phyloP scores from a whole-genome alignment of 352 stramenopile species.

The Globisporangium apiculatum region DNA sequence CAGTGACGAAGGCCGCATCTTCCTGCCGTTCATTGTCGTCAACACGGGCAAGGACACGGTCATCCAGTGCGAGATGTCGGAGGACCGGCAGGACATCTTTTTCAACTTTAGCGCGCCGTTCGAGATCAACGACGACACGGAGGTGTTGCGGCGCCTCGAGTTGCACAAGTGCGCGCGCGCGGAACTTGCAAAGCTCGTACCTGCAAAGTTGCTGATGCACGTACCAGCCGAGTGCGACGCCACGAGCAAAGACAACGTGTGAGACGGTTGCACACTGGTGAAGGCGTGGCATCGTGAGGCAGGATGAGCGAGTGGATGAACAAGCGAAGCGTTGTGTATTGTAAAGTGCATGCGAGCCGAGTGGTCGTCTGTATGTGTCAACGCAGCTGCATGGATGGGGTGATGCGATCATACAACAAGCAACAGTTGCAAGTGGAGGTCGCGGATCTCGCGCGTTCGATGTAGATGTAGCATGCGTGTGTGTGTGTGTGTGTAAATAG shows the following conservation, averaged over 20 bases:
- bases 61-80: conserved; percentile 96
- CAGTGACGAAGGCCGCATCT: conserved; percentile 82
- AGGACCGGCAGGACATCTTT: conserved; percentile 93
- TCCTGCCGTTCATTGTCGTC: conserved; percentile 96
- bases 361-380: no score
- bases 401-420: no score
- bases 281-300: not conserved
- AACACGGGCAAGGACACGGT: conserved; percentile 92
- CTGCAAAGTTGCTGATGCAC: conserved; percentile 68
- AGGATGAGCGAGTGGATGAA: not conserved
- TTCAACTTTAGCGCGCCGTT: conserved; percentile 97
- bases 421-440: no score
- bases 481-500: no score
- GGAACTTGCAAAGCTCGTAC: conserved; percentile 69
- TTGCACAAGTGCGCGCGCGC: conserved; percentile 73
- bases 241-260: conserved; percentile 50
- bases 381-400: no score
- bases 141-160: conserved; percentile 92
- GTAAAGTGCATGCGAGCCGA: no score
- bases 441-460: no score
- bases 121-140: conserved; percentile 97
- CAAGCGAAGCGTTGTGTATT: not conserved
- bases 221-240: conserved; percentile 73
- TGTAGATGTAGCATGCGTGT: no score
- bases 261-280: not conserved